Conservation (phyloP, 2,329 filamentous ascomycete genomes). For the Apiospora pterosperma region DNA sequence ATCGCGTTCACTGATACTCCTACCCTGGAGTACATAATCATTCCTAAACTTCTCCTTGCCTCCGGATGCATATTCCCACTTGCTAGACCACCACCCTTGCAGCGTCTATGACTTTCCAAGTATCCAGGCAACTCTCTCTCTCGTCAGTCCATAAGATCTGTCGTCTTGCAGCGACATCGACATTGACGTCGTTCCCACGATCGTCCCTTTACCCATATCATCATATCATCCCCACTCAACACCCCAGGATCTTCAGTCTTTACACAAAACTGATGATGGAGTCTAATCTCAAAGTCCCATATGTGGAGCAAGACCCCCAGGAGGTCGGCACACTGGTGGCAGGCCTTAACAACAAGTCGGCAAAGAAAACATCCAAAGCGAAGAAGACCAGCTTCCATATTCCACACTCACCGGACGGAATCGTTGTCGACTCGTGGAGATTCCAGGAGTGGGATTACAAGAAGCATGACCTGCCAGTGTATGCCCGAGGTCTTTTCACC, state of each 20-base stretch:
- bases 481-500: constrained; percentile 94
- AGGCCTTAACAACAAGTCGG: constrained; percentile 58
- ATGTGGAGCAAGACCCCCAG: constrained; percentile 64
- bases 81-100: background rate
- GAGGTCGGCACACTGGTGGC: constrained; percentile 65
- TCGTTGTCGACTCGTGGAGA: constrained; percentile 84
- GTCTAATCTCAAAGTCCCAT: constrained; percentile 40
- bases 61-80: background rate
- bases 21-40: background rate
- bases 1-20: background rate
- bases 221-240: background rate
- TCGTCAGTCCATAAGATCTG: background rate
- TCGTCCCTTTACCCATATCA: background rate
- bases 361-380: constrained; percentile 63
- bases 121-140: background rate
- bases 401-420: constrained; percentile 55
- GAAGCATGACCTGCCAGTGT: constrained; percentile 77
- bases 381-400: constrained; percentile 79
- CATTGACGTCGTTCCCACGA: background rate
- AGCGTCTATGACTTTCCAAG: background rate
- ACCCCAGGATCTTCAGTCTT: background rate
- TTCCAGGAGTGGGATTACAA: constrained; percentile 98
- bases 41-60: background rate
- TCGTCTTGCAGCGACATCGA: background rate
- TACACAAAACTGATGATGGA: background rate